Percentiles rank a stretch among this genome's conserved stretches.
Evolutionary conservation across 2,329 filamentous ascomycete species (phyloP).

Genomic region (Ceratocystis smalleyi): DNA sequence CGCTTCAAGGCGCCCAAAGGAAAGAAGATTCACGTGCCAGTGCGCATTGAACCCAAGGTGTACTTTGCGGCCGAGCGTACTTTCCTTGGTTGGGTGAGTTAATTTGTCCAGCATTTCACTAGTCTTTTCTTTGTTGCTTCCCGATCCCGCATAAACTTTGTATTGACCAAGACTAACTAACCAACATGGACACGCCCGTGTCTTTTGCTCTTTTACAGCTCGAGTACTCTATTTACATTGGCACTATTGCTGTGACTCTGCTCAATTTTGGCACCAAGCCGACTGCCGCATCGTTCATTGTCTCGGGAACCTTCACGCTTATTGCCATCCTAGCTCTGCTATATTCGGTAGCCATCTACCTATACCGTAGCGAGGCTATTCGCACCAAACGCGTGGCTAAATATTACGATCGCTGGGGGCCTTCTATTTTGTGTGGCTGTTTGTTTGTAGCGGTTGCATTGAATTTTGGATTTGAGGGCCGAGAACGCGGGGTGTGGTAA

Average conservation of each 20-base stretch:
- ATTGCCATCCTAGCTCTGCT: conserved; percentile 63
- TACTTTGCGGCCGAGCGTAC: conserved; percentile 94
- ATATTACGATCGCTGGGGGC: conserved; percentile 84
- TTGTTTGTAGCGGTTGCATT: conserved; percentile 59
- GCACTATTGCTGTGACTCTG: conserved; percentile 68
- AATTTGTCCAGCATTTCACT: neutral
- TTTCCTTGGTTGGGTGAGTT: conserved; percentile 75
- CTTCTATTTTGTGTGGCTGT: conserved; percentile 57
- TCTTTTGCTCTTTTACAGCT: conserved; percentile 36
- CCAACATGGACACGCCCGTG: neutral
- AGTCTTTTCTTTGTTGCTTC: neutral
- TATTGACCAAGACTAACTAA: conserved; percentile 18
- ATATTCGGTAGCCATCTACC: conserved; percentile 71
- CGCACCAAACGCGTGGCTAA: conserved; percentile 66
- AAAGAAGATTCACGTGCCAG: conserved; percentile 88
- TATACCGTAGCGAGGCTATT: conserved; percentile 79
- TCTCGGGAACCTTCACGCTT: conserved; percentile 65
- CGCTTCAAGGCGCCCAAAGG: conserved; percentile 60
- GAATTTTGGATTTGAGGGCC: conserved; percentile 69
- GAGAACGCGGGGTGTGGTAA: conserved; percentile 41
- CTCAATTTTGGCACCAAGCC: conserved; percentile 60
- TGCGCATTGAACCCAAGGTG: conserved; percentile 93
- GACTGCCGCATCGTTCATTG: conserved; percentile 44
- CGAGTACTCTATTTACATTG: conserved; percentile 90
- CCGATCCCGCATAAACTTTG: neutral